Conservation (phyloP, 2,329 filamentous ascomycete genomes). For the Huntiella bhutanensis region DNA sequence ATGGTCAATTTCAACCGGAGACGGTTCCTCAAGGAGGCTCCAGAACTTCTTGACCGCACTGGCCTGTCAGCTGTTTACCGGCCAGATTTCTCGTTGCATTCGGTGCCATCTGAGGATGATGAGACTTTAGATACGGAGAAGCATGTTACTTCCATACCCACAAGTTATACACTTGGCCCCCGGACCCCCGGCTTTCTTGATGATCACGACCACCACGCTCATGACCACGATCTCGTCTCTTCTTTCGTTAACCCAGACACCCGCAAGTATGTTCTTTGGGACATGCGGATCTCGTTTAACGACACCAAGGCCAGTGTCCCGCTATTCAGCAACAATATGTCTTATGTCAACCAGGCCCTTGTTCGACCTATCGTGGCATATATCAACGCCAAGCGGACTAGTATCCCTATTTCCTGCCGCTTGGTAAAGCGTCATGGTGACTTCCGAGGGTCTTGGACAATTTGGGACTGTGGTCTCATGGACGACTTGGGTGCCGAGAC, state of each 20-base stretch:
- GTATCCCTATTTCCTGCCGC: slow-evolving; percentile 86
- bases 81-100: slow-evolving; percentile 6
- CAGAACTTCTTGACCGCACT: slow-evolving; percentile 10
- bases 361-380: slow-evolving; percentile 94
- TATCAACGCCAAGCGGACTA: slow-evolving; percentile 87
- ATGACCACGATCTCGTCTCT: not conserved
- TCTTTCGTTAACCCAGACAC: slow-evolving; percentile 28
- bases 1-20: slow-evolving; percentile 59
- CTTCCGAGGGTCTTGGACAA: slow-evolving; percentile 89
- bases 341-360: slow-evolving; percentile 89
- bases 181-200: slow-evolving; percentile 7
- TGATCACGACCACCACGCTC: slow-evolving; percentile 11
- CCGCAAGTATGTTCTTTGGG: slow-evolving; percentile 74
- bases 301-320: slow-evolving; percentile 86
- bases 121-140: slow-evolving; percentile 1
- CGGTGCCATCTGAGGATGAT: not conserved
- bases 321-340: slow-evolving; percentile 72
- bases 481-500: slow-evolving; percentile 85
- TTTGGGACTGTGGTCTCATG: slow-evolving; percentile 86
- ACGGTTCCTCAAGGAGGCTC: slow-evolving; percentile 10
- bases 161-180: slow-evolving; percentile 9
- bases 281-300: slow-evolving; percentile 86
- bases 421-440: slow-evolving; percentile 78
- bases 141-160: slow-evolving; percentile 8
- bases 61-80: slow-evolving; percentile 11